Evolutionary conservation across 371 early-diverging fungal genomes (phyloP).

Genomic region (Dichotomocladium elegans): DNA sequence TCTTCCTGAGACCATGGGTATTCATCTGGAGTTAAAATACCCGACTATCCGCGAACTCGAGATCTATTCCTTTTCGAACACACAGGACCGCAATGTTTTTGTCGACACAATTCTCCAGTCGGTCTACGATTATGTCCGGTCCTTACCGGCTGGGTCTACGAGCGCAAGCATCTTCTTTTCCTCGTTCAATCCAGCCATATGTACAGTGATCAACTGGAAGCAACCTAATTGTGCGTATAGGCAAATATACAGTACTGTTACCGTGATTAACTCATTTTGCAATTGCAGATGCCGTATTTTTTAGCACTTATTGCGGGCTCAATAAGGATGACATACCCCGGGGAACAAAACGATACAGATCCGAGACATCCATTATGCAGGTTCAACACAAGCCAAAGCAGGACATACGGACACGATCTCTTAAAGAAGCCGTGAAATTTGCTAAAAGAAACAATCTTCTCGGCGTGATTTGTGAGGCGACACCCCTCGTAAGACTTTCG

Average conservation of each 20-base stretch:
- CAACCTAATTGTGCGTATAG: slow-evolving; percentile 88
- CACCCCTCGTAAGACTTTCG: slow-evolving; percentile 66
- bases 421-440: slow-evolving; percentile 73
- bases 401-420: slow-evolving; percentile 50
- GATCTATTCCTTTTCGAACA: slow-evolving; percentile 47
- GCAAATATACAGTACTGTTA: background rate
- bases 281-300: slow-evolving; percentile 80
- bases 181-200: slow-evolving; percentile 86
- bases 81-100: slow-evolving; percentile 70
- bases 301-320: slow-evolving; percentile 75
- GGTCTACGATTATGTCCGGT: slow-evolving; percentile 67
- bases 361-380: slow-evolving; percentile 5
- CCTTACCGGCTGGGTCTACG: slow-evolving; percentile 24
- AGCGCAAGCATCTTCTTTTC: slow-evolving; percentile 66
- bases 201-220: slow-evolving; percentile 94
- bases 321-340: slow-evolving; percentile 35
- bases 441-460: slow-evolving; percentile 74
- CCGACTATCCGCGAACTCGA: slow-evolving; percentile 63
- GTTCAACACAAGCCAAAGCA: slow-evolving; percentile 13
- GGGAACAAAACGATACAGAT: slow-evolving; percentile 32
- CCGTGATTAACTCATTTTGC: background rate
- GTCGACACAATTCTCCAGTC: slow-evolving; percentile 82
- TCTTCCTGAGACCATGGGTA: slow-evolving; percentile 71
- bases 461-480: slow-evolving; percentile 86
- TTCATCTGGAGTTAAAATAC: slow-evolving; percentile 83